These are phyloP conservation scores for Cryptococcus sp. DNA, from an alignment of 1,284 basidiomycete genomes.

Conservation along the genomic window DNA sequence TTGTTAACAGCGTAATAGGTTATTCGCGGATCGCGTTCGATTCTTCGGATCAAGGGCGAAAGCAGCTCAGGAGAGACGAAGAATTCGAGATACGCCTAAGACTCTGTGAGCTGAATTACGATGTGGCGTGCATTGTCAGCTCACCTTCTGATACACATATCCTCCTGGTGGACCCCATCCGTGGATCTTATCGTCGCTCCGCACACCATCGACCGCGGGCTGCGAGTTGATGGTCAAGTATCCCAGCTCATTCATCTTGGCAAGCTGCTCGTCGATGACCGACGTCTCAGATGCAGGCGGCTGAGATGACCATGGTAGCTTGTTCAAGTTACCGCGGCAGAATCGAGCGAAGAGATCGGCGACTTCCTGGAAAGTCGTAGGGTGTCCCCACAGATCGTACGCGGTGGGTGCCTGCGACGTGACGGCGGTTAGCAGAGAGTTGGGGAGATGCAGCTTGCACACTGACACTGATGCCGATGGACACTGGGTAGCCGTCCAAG, in stretches of 20 bases:
- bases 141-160: constrained; percentile 94
- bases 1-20: constrained; percentile 82
- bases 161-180: constrained; percentile 91
- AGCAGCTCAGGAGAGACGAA: constrained; percentile 79
- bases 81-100: constrained; percentile 94
- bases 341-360: constrained; percentile 75
- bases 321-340: constrained; percentile 68
- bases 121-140: constrained; percentile 38
- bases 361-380: constrained; percentile 63
- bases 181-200: constrained; percentile 80
- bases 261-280: constrained; percentile 76
- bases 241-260: constrained; percentile 82
- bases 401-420: constrained; percentile 60
- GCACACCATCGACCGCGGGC: constrained; percentile 90
- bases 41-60: constrained; percentile 73
- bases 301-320: constrained; percentile 96
- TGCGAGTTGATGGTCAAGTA: constrained; percentile 98
- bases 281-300: constrained; percentile 80
- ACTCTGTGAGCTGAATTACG: neutral
- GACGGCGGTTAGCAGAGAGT: neutral
- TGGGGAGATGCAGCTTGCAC: constrained; percentile 1
- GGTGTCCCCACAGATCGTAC: constrained; percentile 82
- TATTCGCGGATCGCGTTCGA: constrained; percentile 85
- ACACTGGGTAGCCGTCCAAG: constrained; percentile 89
- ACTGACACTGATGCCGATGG: constrained; percentile 75